Base-by-base conservation (phyloP, 2,329 filamentous ascomycete species). In the Fusarium floridanum region DNA sequence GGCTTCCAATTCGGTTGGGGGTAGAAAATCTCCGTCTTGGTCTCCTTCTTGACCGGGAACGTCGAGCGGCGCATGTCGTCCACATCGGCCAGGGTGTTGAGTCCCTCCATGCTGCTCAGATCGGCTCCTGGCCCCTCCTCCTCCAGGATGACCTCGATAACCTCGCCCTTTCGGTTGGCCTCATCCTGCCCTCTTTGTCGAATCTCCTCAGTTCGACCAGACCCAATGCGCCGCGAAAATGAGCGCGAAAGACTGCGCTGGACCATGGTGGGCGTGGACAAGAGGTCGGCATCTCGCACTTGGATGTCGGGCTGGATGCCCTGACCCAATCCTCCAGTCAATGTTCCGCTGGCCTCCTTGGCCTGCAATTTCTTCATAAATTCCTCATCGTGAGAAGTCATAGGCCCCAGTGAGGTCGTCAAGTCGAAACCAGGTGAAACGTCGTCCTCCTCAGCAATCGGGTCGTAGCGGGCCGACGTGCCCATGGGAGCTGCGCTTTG, bases 1-100 rank as follows among this genome's bases (percentile, higher is more conserved):
- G 91, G 91, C 78, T 90, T 91, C 91, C 91, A 93, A 79, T 93
- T 88, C 3, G 90, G 89, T 67, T 90, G 88, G 1, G 90, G 90
- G 71, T 90, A 91, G 74, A 91, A 91, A 1, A 90, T 81, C 64
- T 89, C 84, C 0, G 85, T 85, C 61, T 83, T 83, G 20, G 62
- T 55, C 64, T 83, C 81, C 17, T 82, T 79, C n/a, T 82, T 79
- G n/a, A 75, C 74, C 5, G 83, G 80, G 50, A 85, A 83, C 2
- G 82, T 85, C 16, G 83, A 82, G 24, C 81, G 83, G 6, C 83
- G 83, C 70, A 81, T 81, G 11, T 79, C 77, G 53, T 80, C 75
- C 6, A 79, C 76, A 20, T 66, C 77, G 45, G 78, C 70, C 48
- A 53, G 48, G 43, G 74, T 76, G 45, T 72, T 74, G 3, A 85